A percentile compares a stretch with the other conserved stretches of the same genome.
Evolutionary conservation across 2,329 filamentous ascomycete species (phyloP).

Genomic region (Aspergillus phoenicis): DNA sequence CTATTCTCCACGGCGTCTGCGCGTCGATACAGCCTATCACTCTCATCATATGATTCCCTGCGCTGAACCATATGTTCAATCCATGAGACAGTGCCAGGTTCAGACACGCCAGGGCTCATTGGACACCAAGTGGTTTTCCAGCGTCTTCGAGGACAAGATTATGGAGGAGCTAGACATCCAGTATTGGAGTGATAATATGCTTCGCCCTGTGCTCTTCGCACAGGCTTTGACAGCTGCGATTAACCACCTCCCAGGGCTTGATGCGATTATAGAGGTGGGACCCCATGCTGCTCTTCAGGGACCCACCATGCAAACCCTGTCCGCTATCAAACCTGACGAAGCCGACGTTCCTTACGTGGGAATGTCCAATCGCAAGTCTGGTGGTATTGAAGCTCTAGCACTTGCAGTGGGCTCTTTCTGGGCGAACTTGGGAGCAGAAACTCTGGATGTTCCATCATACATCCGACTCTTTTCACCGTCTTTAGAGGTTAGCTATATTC

Average conservation of each 20-base stretch:
- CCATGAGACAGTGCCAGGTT: constrained; percentile 3
- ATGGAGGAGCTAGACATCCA: constrained; percentile 8
- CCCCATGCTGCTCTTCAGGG: constrained; percentile 39
- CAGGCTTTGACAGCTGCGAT: constrained; percentile 22
- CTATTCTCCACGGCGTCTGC: constrained; percentile 4
- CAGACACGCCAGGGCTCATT: not conserved
- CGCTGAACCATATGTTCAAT: constrained; percentile 7
- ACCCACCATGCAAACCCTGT: constrained; percentile 21
- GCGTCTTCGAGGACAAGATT: constrained; percentile 1
- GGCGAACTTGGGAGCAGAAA: constrained; percentile 1
- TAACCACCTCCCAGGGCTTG: constrained; percentile 7
- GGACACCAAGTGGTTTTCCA: constrained; percentile 12
- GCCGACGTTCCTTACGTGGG: constrained; percentile 14
- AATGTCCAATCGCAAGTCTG: constrained; percentile 1
- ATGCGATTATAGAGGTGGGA: constrained; percentile 33
- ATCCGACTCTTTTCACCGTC: not conserved
- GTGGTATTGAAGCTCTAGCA: constrained; percentile 1
- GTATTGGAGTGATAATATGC: constrained; percentile 28
- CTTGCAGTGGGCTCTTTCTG: constrained; percentile 10
- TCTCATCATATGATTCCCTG: constrained; percentile 22
- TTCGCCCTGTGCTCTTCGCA: constrained; percentile 23
- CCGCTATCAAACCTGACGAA: not conserved
- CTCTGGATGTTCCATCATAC: not conserved
- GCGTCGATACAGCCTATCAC: constrained; percentile 24
- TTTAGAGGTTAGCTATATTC: not conserved